These are phyloP conservation scores for Aspergillus piperis DNA, from an alignment of 2,329 filamentous ascomycete species.

Conservation along the genomic window DNA sequence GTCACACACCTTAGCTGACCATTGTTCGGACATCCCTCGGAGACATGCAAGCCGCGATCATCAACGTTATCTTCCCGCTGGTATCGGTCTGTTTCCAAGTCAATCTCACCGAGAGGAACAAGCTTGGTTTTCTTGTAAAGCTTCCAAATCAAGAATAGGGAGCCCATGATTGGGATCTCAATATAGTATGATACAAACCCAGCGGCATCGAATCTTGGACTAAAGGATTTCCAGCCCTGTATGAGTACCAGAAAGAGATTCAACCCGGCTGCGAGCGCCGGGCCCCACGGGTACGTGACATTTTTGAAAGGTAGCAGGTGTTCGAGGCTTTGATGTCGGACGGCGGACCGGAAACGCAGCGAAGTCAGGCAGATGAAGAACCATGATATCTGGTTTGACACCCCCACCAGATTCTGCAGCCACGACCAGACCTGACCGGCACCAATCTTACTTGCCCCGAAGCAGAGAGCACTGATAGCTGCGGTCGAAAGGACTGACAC, in stretches of 20 bases:
- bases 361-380: slow-evolving; percentile 63
- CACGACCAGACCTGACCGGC: slow-evolving; percentile 67
- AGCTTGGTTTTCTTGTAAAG: slow-evolving; percentile 50
- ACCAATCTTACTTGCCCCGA: slow-evolving; percentile 66
- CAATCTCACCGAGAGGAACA: slow-evolving; percentile 51
- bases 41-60: too few species aligned
- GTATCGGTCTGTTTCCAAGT: slow-evolving; percentile 53
- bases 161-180: slow-evolving; percentile 61
- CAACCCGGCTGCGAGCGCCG: slow-evolving; percentile 57
- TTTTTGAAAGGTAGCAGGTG: slow-evolving; percentile 66
- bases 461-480: slow-evolving; percentile 59
- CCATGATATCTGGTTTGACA: slow-evolving; percentile 69
- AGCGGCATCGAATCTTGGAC: slow-evolving; percentile 57
- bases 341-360: slow-evolving; percentile 62
- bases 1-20: too few species aligned
- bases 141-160: slow-evolving; percentile 61
- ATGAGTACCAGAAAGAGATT: slow-evolving; percentile 63
- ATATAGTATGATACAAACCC: slow-evolving; percentile 67
- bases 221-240: slow-evolving; percentile 63
- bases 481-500: slow-evolving; percentile 58
- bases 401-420: slow-evolving; percentile 68
- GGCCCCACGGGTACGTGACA: slow-evolving; percentile 66
- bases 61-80: slow-evolving; percentile 6
- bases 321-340: slow-evolving; percentile 60
- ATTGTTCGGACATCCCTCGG: too few species aligned